Evolutionary conservation across 148 eudicot species (phyloP).

Genomic region (Cornus controversa): DNA sequence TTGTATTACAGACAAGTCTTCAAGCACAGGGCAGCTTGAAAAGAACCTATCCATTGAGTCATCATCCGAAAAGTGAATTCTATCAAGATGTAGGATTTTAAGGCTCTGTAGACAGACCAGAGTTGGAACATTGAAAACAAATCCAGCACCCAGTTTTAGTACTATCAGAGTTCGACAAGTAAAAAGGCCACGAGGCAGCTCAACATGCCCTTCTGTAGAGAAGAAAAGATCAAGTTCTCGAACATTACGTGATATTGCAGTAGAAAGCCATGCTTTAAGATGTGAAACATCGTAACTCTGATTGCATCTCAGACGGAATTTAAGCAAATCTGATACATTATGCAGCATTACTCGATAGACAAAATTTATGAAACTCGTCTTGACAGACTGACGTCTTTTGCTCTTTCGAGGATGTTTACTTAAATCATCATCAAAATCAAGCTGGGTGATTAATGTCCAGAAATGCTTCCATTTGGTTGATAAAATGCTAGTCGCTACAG

Average conservation of each 20-base stretch:
- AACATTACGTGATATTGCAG: neutral
- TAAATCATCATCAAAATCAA: slow-evolving; percentile 12
- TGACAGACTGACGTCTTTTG: too few relatives aligned
- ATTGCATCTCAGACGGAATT: slow-evolving; percentile 8
- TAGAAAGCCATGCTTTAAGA: too few relatives aligned
- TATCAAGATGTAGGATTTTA: neutral
- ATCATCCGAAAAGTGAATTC: neutral
- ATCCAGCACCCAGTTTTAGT: slow-evolving; percentile 1
- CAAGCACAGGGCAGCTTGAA: slow-evolving; percentile 19
- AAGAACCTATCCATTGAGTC: slow-evolving; percentile 11
- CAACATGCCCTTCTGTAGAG: neutral
- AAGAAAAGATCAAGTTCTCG: slow-evolving; percentile 1
- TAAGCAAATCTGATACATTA: neutral
- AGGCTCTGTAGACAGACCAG: slow-evolving; percentile 5
- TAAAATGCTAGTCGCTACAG: neutral
- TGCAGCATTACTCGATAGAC: neutral
- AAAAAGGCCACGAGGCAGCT: neutral
- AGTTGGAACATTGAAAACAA: neutral
- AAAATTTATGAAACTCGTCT: neutral
- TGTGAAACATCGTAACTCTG: neutral
- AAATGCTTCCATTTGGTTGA: neutral
- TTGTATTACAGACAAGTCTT: neutral
- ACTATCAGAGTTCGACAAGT: neutral
- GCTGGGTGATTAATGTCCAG: neutral
- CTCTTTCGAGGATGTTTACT: neutral